Evolutionary conservation across 2,329 filamentous ascomycete species (phyloP), one percentile per base, ranked within the genome.

Genomic region (Colletotrichum cereale): DNA sequence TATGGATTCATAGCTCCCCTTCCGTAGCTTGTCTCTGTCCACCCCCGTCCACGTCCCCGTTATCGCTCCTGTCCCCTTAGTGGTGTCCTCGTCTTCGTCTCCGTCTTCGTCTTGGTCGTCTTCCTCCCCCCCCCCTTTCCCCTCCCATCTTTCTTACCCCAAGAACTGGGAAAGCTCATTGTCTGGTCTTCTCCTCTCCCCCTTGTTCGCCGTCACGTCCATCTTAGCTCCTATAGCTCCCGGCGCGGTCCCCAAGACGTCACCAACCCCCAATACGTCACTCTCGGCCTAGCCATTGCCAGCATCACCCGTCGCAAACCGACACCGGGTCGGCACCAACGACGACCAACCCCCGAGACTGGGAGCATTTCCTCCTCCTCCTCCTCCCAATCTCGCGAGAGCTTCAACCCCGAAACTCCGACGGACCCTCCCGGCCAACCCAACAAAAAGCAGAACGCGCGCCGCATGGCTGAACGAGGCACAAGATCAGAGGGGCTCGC

Each of bases 401-500:
- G 56, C 55, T 38, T 52, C 62, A 62, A 14, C 16, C 21, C 16
- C 18, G 29, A 57, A 40, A 38, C 50, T 57, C 50, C 14, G 36
- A 60, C 55, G 8, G 8, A 29, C 31, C 29, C 57, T 24, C 52
- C 21, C 16, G 10, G 55, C 14, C 21, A 55, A 7, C 44, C 29
- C 50, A 8, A 42, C n/a, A 12, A 42, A 38, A n/a, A 38, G n/a
- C 50, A 44, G 16, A 53, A 12, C 40, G 34, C 40, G 34, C 29
- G 36, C 56, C 63, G 69, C 38, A 72, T 72, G 69, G 69, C 69
- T 62, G 58, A 72, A 62, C 67, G 66, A 34, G 65, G 48, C 38
- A 60, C 69, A 29, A 68, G 65, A 69, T 40, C 58, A 69, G 58
- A 72, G 50, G 69, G 55, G 61, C 70, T 72, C n/a, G 66, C 70